Evolutionary conservation across 2,329 filamentous ascomycete genomes (phyloP).

Genomic region (Periglandula ipomoeae): DNA sequence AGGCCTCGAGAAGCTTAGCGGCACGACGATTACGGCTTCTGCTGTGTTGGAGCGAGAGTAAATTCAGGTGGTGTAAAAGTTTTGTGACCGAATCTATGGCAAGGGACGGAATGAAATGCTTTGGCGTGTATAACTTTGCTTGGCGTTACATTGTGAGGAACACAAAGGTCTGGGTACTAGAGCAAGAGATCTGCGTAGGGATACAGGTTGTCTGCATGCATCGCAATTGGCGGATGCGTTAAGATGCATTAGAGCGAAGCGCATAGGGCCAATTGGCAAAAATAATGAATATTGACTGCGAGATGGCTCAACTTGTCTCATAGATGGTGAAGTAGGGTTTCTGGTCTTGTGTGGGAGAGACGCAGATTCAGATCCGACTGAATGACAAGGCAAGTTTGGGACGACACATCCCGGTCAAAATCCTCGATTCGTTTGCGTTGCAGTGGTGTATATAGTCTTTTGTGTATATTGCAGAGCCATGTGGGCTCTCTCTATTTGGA

Average conservation of each 20-base stretch:
- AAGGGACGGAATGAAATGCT: neutral
- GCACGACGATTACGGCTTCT: conserved; percentile 43
- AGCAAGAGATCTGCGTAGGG: neutral
- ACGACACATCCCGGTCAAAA: too few relatives aligned
- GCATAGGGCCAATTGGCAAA: too few relatives aligned
- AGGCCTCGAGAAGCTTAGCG: conserved; percentile 47
- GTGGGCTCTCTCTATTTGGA: neutral
- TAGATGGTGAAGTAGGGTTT: too few relatives aligned
- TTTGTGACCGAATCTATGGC: neutral
- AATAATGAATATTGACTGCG: too few relatives aligned
- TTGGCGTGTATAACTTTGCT: neutral
- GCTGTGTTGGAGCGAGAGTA: conserved; percentile 40
- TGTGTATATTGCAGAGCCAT: neutral
- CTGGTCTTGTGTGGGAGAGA: too few relatives aligned
- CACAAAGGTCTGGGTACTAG: neutral
- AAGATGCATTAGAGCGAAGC: neutral
- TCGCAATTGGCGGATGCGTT: neutral
- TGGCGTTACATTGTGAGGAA: conserved; percentile 4
- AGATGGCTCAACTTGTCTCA: too few relatives aligned
- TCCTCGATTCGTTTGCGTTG: too few relatives aligned
- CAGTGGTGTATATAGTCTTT: neutral
- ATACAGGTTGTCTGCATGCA: neutral
- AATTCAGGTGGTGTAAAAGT: neutral
- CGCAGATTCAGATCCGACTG: too few relatives aligned
- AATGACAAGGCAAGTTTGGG: too few relatives aligned